These are phyloP conservation scores for Eucalyptus polyanthemos DNA, from an alignment of 345 rosid species.

Conservation along the genomic window DNA sequence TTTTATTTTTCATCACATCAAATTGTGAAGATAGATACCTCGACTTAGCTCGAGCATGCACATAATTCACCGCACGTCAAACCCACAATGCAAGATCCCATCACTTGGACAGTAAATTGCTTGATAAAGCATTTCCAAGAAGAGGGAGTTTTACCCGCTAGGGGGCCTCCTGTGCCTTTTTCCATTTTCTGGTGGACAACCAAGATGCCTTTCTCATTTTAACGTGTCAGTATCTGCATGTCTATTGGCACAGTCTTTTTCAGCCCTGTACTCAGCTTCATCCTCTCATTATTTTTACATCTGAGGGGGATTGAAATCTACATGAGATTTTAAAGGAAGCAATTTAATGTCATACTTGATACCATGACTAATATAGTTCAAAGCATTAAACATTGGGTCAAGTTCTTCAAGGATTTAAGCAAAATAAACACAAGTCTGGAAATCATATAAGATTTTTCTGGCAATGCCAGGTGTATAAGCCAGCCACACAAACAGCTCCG, in stretches of 20 bases:
- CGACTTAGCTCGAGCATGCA: background rate
- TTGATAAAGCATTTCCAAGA: background rate
- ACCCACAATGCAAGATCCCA: background rate
- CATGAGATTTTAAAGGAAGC: too few species aligned
- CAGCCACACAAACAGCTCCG: background rate
- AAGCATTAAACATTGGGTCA: background rate
- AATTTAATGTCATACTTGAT: too few species aligned
- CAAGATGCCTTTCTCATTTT: fast-evolving
- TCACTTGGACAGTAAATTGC: background rate
- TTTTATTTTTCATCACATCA: background rate
- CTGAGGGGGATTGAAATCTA: fast-evolving
- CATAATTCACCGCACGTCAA: background rate
- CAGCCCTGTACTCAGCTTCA: too few species aligned
- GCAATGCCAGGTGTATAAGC: background rate
- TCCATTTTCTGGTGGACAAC: too few species aligned
- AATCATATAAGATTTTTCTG: background rate
- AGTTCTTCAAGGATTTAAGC: background rate
- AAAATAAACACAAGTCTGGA: background rate
- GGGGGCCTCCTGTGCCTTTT: too few species aligned
- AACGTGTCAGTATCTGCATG: fast-evolving
- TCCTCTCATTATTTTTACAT: too few species aligned
- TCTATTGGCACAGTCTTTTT: too few species aligned
- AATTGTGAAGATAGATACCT: background rate
- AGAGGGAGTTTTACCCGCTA: too few species aligned
- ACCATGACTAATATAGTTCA: background rate